Base-by-base conservation (phyloP, 768 basidiomycete genomes). In the Tulasnella sp. region DNA sequence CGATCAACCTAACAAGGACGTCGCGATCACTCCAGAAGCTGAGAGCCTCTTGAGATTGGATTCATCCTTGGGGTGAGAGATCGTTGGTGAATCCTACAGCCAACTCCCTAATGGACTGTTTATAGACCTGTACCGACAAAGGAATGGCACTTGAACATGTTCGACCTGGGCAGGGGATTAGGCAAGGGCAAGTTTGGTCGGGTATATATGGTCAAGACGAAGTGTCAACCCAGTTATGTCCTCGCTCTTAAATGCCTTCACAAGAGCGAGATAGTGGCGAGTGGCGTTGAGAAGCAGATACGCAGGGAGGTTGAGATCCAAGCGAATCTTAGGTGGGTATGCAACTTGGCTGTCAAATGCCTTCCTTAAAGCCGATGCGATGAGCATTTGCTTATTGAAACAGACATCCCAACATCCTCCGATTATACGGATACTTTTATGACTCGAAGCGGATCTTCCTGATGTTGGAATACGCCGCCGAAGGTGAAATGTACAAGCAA, bases 161-260 rank as follows among this genome's bases (percentile, higher is more conserved):
- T 99, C 65, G 91, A 96, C 63, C 94, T 98, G 67, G 94, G 96
- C 17, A 82, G 92, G 10, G 92, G 92, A 2, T 78, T 99, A 1
- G 96, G 96, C n/a, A 97, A 98, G 70, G 96, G 96, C 48, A 98
- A 98, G 74, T 99, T 98, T 65, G 96, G 96, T 0, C 87, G 92
- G 2, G 96, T 99, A 24, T 98, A 99, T 76, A 93, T 98, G 85
- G 92, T 94, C 46, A 82, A 93, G 52, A 97, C 94, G 19, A 94
- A 93, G 70, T 70, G 75, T 61, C 80, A 84, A 60, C 91, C 92
- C 1, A 81, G 84, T 61, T 98, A 88, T 75, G 94, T 97, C 68
- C 82, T 98, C 66, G 94, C 94, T 22, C 82, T 98, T 72, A 98
- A 98, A 73, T 92, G 89, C 63, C 77, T 97, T 58, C 93, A 93